These are phyloP conservation scores for Quercus wislizeni DNA, from an alignment of 306 rosid genomes.

Conservation along the genomic window DNA sequence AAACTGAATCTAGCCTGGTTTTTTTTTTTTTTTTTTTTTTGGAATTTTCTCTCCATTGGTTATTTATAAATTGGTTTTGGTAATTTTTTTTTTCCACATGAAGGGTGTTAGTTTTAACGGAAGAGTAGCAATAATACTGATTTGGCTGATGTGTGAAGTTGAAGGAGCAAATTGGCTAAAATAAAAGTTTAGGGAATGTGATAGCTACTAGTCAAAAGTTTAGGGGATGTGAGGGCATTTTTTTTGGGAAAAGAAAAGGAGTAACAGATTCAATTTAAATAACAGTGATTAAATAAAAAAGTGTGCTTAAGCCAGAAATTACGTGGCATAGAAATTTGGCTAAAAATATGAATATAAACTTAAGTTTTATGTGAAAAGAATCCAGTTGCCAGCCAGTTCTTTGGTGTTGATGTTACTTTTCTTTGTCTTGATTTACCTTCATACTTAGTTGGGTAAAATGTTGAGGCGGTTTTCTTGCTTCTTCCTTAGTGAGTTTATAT, in stretches of 20 bases:
- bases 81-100: no score
- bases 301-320: neutral
- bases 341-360: neutral
- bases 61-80: no score
- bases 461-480: neutral
- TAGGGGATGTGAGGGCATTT: no score
- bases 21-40: no score
- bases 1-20: no score
- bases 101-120: no score
- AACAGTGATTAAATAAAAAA: neutral
- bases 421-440: neutral
- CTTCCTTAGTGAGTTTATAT: neutral
- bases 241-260: neutral
- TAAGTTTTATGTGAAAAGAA: neutral
- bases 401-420: neutral
- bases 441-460: neutral
- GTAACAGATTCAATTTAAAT: neutral
- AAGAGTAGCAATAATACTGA: no score
- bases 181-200: no score
- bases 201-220: no score
- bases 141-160: no score
- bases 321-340: neutral
- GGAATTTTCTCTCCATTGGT: no score
- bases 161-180: no score
- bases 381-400: neutral